phyloP scores from a whole-genome alignment of 2,329 filamentous ascomycete species.

The Aspergillus sp. region DNA sequence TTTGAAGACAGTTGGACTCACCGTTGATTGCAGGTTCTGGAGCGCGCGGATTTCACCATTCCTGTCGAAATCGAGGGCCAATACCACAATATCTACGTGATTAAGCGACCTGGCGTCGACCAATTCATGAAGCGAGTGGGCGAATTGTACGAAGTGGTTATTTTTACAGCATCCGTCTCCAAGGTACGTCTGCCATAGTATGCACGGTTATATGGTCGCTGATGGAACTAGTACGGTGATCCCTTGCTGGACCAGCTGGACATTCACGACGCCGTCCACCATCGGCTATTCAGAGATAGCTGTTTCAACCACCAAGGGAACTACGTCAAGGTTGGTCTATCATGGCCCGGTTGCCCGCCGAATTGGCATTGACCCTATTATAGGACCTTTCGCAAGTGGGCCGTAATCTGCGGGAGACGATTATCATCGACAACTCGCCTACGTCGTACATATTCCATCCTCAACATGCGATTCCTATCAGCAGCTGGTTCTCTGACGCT shows the following conservation, averaged over 20 bases:
- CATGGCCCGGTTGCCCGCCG: neutral
- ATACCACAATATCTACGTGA: conserved; percentile 98
- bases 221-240: conserved; percentile 67
- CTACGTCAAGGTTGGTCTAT: conserved; percentile 66
- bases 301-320: conserved; percentile 99
- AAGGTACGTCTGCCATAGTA: conserved; percentile 53
- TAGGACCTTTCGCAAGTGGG: conserved; percentile 91
- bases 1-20: conserved; percentile 9
- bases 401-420: conserved; percentile 89
- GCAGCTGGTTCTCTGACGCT: conserved; percentile 99
- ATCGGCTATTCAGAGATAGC: conserved; percentile 92
- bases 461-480: conserved; percentile 96
- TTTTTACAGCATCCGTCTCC: conserved; percentile 96
- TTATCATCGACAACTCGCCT: conserved; percentile 98
- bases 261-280: conserved; percentile 93
- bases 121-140: conserved; percentile 98
- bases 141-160: conserved; percentile 95
- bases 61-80: conserved; percentile 98
- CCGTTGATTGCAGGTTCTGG: conserved; percentile 61
- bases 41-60: conserved; percentile 98
- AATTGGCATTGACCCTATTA: conserved; percentile 8
- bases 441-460: conserved; percentile 99
- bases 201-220: conserved; percentile 1
- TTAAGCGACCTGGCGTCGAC: conserved; percentile 96
- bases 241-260: conserved; percentile 92